A percentile compares a stretch with the other conserved stretches of the same genome.
phyloP scores from a whole-genome alignment of 805 yeast genomes.

The Ogataea degrootiae region DNA sequence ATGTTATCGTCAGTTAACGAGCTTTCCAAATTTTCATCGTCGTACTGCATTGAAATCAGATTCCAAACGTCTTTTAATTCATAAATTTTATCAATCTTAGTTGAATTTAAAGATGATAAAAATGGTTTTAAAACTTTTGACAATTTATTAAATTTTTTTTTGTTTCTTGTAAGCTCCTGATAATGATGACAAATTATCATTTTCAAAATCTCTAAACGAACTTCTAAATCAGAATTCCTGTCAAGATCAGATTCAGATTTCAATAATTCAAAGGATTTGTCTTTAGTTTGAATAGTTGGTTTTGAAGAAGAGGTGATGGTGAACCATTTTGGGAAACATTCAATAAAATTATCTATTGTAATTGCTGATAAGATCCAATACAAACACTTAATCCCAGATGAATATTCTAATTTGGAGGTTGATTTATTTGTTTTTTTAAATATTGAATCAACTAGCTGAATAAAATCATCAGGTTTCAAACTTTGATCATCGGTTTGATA shows the following conservation, averaged over 20 bases:
- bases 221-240: slow-evolving; percentile 1
- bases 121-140: slow-evolving; percentile 9
- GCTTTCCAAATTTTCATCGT: slow-evolving; percentile 11
- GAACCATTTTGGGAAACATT: slow-evolving; percentile 14
- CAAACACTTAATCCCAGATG: slow-evolving; percentile 10
- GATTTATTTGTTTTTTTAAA: slow-evolving; percentile 9
- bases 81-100: slow-evolving; percentile 3
- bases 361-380: slow-evolving; percentile 12
- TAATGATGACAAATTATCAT: slow-evolving; percentile 10
- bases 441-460: slow-evolving; percentile 8
- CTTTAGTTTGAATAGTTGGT: background rate
- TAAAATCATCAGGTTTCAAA: slow-evolving; percentile 7
- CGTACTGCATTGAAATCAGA: slow-evolving; percentile 8
- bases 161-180: slow-evolving; percentile 2
- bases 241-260: background rate
- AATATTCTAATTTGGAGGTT: slow-evolving; percentile 6
- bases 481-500: slow-evolving; percentile 13
- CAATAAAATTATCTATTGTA: slow-evolving; percentile 12
- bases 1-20: background rate
- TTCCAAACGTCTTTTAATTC: slow-evolving; percentile 19
- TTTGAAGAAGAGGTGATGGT: background rate
- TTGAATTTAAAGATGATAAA: slow-evolving; percentile 2
- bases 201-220: slow-evolving; percentile 16
- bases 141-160: slow-evolving; percentile 3
- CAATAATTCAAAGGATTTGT: background rate